Evolutionary conservation across 2,329 filamentous ascomycete species (phyloP).

Genomic region (Trichoderma pleuroti): DNA sequence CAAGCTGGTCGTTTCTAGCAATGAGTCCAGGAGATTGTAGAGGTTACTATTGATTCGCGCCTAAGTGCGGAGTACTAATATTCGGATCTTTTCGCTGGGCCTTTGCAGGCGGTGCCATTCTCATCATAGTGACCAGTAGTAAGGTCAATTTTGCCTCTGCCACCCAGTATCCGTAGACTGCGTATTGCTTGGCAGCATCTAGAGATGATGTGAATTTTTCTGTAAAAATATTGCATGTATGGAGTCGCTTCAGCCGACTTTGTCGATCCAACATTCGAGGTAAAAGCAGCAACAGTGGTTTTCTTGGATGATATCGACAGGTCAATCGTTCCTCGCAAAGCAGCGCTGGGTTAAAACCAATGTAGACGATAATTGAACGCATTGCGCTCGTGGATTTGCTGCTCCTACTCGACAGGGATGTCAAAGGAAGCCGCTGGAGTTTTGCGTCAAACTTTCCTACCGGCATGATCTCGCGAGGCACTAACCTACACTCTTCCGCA

Average conservation of each 20-base stretch:
- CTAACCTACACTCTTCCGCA: not conserved
- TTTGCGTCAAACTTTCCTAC: not conserved
- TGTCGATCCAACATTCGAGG: no score
- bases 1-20: not conserved
- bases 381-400: not conserved
- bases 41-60: no score
- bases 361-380: not conserved
- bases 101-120: not conserved
- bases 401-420: not conserved
- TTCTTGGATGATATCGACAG: not conserved
- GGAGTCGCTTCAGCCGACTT: no score
- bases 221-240: no score
- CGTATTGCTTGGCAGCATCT: no score
- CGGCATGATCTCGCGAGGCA: not conserved
- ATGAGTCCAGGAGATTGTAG: not conserved
- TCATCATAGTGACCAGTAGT: not conserved
- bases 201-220: no score
- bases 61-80: not conserved
- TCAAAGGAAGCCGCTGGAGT: no score
- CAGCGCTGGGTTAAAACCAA: no score
- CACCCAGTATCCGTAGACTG: not conserved
- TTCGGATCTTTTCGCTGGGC: not conserved
- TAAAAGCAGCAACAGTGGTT: not conserved
- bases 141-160: not conserved
- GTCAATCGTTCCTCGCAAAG: not conserved